Evolutionary conservation across 2,329 filamentous ascomycete genomes (phyloP), one percentile per base, ranked within the genome.

Genomic region (Monascus ruber): DNA sequence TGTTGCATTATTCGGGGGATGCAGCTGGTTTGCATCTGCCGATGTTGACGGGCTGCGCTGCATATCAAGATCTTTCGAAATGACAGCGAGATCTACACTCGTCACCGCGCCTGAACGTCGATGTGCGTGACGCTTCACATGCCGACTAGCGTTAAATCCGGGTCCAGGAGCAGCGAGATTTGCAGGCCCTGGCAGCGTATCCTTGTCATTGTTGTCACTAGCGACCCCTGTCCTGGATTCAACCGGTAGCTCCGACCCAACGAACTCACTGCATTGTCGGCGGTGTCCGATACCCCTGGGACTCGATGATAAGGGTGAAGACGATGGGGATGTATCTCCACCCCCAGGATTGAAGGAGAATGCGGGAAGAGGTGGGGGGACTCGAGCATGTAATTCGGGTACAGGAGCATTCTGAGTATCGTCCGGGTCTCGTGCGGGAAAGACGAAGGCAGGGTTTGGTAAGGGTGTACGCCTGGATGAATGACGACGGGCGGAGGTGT

Each of bases 231-330:
- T 80, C 51, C 80, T 61, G 50, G 77, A 68, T 48, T 73, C 64
- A 54, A 52, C 69, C 65, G 51, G 60, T 47, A 51, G 67, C 42
- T 64, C 60, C 5, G 83, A 84, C 31, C 85, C 85, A 35, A 93
- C 83, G 53, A 93, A 87, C 58, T 94, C 87, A 57, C 87, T 94
- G 26, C 79, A 83, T 39, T 83, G 83, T 52, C 88, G 76, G 51
- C 81, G 74, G 55, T 87, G 83, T 24, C 80, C 78, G 27, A 66
- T 64, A 24, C 73, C 66, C 43, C 76, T 71, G 17, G 73, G 68
- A 5, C 66, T 59, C 1, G 66, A 56, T 31, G 65, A 62, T 2
- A 65, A 62, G 8, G 76, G 73, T n/a, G 74, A 73, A 10, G 72
- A 60, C 0, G 75, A 71, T 9, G 77, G 75, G 34, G 53, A 42